phyloP scores from a whole-genome alignment of 208 protist genomes.

The Vickermania spadyakhi region DNA sequence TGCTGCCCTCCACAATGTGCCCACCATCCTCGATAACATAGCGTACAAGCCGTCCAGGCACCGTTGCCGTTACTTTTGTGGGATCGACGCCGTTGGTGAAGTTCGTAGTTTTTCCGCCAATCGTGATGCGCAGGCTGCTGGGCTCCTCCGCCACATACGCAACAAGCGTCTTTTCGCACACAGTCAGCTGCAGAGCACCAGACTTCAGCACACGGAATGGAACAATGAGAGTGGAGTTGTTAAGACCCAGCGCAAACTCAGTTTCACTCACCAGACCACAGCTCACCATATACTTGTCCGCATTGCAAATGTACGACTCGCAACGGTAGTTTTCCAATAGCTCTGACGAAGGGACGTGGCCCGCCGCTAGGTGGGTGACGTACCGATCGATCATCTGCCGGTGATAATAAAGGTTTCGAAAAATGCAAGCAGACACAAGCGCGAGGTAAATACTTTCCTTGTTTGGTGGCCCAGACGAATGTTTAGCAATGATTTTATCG shows the following conservation, averaged over 20 bases:
- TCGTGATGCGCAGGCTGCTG: slow-evolving; percentile 81
- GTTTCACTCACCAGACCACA: slow-evolving; percentile 30
- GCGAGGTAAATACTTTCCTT: slow-evolving; percentile 54
- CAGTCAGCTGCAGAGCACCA: slow-evolving; percentile 67
- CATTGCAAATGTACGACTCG: slow-evolving; percentile 66
- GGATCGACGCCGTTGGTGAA: slow-evolving; percentile 95
- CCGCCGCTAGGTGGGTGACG: slow-evolving; percentile 57
- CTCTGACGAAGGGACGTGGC: slow-evolving; percentile 79
- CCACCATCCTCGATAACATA: slow-evolving; percentile 91
- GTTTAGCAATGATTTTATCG: slow-evolving; percentile 66
- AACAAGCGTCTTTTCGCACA: slow-evolving; percentile 67
- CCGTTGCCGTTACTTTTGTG: slow-evolving; percentile 85
- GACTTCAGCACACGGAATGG: slow-evolving; percentile 78
- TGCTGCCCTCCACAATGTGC: slow-evolving; percentile 75
- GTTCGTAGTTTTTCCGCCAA: slow-evolving; percentile 86
- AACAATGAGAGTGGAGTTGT: slow-evolving; percentile 57
- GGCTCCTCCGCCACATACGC: slow-evolving; percentile 92
- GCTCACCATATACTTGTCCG: slow-evolving; percentile 68
- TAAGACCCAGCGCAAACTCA: slow-evolving; percentile 67
- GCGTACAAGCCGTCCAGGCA: slow-evolving; percentile 93
- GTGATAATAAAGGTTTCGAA: slow-evolving; percentile 32
- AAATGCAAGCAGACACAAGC: slow-evolving; percentile 62
- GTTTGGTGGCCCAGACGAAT: slow-evolving; percentile 26
- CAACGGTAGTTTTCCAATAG: slow-evolving; percentile 47
- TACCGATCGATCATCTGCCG: slow-evolving; percentile 60